Evolutionary conservation across 2,329 filamentous ascomycete species (phyloP).

Genomic region (Emydomyces testavorans): DNA sequence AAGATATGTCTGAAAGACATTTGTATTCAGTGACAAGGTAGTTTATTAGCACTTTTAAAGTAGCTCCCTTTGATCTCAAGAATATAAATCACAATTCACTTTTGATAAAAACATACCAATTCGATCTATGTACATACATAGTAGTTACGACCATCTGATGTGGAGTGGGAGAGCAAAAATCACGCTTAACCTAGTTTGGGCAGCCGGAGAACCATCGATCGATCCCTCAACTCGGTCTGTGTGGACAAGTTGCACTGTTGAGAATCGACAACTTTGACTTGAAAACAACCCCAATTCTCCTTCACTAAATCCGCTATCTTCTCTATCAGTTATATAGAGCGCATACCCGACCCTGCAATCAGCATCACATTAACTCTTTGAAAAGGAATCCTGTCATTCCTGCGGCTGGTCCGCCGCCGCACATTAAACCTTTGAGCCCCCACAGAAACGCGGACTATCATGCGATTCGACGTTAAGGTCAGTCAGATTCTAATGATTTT

Average conservation of each 20-base stretch:
- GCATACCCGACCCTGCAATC: not conserved
- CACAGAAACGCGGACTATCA: conserved; percentile 30
- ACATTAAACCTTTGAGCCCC: conserved; percentile 2
- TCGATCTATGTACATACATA: no score
- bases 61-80: no score
- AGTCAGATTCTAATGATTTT: conserved; percentile 15
- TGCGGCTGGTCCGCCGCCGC: conserved; percentile 13
- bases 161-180: not conserved
- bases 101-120: no score
- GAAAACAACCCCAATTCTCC: conserved; percentile 2
- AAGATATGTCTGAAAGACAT: not conserved
- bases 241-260: conserved; percentile 17
- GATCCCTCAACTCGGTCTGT: conserved; percentile 3
- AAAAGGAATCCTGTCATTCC: not conserved
- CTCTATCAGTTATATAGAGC: not conserved
- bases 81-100: not conserved
- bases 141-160: not conserved
- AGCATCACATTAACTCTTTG: not conserved
- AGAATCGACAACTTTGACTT: not conserved
- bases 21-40: no score
- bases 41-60: no score
- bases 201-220: conserved; percentile 26
- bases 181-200: conserved; percentile 24
- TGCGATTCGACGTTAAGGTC: conserved; percentile 53
- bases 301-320: not conserved